Percentiles rank a stretch among this genome's conserved stretches.
Conservation (phyloP, 176 grass and related monocot species). For the Phragmites australis region DNA sequence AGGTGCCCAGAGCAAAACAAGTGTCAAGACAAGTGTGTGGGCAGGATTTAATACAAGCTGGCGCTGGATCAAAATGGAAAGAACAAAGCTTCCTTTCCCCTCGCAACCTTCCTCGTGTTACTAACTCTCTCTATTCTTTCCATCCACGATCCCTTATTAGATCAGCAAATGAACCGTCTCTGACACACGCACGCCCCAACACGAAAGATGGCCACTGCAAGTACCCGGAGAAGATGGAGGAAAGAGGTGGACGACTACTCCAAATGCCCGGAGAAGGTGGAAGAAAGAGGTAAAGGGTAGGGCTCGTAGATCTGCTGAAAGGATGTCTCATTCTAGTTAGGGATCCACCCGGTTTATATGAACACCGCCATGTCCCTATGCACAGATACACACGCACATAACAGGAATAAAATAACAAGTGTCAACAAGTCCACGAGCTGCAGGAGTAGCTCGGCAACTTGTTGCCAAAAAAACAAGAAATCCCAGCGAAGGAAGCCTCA, state of each 20-base stretch:
- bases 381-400: conserved; percentile 3
- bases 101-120: conserved; percentile 2
- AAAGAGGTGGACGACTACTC: conserved; percentile 22
- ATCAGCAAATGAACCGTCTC: conserved; percentile 25
- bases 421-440: conserved; percentile 11
- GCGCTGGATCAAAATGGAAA: conserved; percentile 47
- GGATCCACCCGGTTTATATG: conserved; percentile 47
- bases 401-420: conserved; percentile 49
- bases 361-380: conserved; percentile 51
- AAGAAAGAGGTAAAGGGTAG: conserved; percentile 52
- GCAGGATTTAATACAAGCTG: conserved; percentile 17
- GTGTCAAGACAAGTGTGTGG: conserved; percentile 10
- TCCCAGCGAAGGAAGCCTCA: neutral
- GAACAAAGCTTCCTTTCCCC: conserved; percentile 34
- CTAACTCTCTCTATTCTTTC: conserved; percentile 23
- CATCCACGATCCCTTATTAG: neutral
- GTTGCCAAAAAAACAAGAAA: conserved; percentile 23
- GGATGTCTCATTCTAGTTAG: conserved; percentile 42
- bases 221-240: conserved; percentile 54
- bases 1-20: conserved; percentile 26
- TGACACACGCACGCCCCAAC: conserved; percentile 39
- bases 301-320: conserved; percentile 52
- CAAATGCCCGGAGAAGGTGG: conserved; percentile 38
- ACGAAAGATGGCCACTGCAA: conserved; percentile 26
- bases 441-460: conserved; percentile 25